Conservation (phyloP, 805 yeast species). For the Helenozyma rhizophorensis region DNA sequence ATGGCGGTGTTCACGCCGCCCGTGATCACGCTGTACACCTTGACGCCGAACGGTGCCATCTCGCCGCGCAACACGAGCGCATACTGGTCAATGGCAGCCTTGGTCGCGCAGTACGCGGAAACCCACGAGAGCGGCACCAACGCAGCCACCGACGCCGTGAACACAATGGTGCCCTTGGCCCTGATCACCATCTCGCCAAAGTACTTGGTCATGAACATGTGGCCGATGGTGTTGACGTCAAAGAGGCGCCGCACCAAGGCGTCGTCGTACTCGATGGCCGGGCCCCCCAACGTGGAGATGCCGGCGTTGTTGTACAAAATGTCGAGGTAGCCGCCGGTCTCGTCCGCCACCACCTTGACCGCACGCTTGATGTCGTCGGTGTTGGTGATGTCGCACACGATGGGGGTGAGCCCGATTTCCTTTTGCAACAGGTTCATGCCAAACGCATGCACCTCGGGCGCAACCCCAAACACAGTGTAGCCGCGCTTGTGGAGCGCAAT, state of each 20-base stretch:
- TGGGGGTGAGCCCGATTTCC: conserved; percentile 23
- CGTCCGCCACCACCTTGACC: conserved; percentile 14
- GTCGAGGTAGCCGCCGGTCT: conserved; percentile 31
- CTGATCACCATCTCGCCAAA: conserved; percentile 27
- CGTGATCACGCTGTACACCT: conserved; percentile 34
- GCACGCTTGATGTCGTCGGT: conserved; percentile 14
- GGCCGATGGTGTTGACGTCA: conserved; percentile 39
- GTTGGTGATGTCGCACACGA: conserved; percentile 33
- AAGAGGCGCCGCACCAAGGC: conserved; percentile 17
- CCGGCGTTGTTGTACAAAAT: conserved; percentile 43
- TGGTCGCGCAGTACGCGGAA: conserved; percentile 31
- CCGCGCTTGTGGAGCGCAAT: conserved; percentile 24
- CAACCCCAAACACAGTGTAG: conserved; percentile 33
- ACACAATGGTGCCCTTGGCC: conserved; percentile 32
- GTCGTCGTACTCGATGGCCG: conserved; percentile 31
- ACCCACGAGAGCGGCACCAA: conserved; percentile 30
- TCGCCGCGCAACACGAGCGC: conserved; percentile 32
- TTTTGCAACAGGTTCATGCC: conserved; percentile 23
- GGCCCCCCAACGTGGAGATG: conserved; percentile 20
- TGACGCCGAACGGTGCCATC: conserved; percentile 34
- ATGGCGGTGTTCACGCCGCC: conserved; percentile 39
- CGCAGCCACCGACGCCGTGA: conserved; percentile 33
- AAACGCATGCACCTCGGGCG: conserved; percentile 20
- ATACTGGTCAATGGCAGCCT: conserved; percentile 36
- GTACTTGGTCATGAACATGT: conserved; percentile 29